These are phyloP conservation scores for Nemania diffusa DNA, from an alignment of 2,329 filamentous ascomycete genomes.

Conservation along the genomic window DNA sequence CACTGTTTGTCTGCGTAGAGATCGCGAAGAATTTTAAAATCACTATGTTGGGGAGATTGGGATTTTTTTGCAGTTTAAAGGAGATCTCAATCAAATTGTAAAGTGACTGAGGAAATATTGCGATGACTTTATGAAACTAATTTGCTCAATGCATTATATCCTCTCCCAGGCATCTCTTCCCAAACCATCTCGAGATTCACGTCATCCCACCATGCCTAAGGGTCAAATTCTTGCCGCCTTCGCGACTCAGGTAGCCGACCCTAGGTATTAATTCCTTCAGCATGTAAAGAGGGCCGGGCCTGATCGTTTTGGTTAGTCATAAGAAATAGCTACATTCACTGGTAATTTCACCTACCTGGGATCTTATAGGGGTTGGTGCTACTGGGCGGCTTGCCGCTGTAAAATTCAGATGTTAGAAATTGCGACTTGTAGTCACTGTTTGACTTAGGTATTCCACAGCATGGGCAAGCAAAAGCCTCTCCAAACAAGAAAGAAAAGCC, in stretches of 20 bases:
- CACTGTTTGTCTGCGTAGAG: too few species aligned
- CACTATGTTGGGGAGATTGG: too few species aligned
- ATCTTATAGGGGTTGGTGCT: conserved; percentile 46
- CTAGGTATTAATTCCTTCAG: not conserved
- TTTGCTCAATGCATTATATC: too few species aligned
- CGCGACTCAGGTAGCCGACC: not conserved
- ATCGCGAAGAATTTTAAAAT: too few species aligned
- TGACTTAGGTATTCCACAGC: not conserved
- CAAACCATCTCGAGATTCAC: not conserved
- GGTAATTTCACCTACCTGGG: conserved; percentile 42
- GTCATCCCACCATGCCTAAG: not conserved
- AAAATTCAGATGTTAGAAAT: not conserved
- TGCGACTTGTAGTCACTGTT: not conserved
- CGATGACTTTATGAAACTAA: too few species aligned
- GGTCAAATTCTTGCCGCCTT: not conserved
- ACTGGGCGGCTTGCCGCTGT: conserved; percentile 38
- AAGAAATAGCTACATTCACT: not conserved
- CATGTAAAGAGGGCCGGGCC: conserved; percentile 23
- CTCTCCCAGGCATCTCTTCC: not conserved
- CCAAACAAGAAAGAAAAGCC: not conserved
- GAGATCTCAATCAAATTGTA: too few species aligned
- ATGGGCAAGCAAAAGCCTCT: not conserved
- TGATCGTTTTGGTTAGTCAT: conserved; percentile 3
- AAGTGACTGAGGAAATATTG: too few species aligned
- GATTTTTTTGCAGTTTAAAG: too few species aligned